phyloP scores from a whole-genome alignment of 176 grass and related monocot genomes.

The Aegilops tauschii region DNA sequence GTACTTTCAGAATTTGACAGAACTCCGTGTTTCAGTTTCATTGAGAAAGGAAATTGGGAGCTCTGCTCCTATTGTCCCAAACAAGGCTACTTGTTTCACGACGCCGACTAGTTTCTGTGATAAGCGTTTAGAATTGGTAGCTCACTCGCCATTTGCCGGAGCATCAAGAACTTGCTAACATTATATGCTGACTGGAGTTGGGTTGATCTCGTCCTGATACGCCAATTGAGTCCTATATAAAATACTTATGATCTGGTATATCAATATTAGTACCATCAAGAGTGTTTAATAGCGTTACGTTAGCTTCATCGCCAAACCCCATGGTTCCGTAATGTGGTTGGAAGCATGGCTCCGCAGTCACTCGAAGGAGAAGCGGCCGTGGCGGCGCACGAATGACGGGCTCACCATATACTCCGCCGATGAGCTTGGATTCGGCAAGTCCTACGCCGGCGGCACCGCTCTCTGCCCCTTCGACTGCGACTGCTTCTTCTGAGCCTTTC shows the following conservation, averaged over 20 bases:
- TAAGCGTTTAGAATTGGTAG: background rate
- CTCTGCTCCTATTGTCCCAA: too few relatives aligned
- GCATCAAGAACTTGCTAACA: background rate
- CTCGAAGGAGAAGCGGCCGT: slow-evolving; percentile 30
- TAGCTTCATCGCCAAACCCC: background rate
- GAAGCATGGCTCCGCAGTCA: too few relatives aligned
- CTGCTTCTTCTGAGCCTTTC: slow-evolving; percentile 63
- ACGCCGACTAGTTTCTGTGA: background rate
- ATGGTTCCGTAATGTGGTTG: background rate
- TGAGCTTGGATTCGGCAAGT: slow-evolving; percentile 69
- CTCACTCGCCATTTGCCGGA: too few relatives aligned
- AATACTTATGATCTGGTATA: background rate
- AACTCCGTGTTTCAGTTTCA: too few relatives aligned
- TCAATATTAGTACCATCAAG: background rate
- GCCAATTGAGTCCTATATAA: background rate
- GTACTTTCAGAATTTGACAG: too few relatives aligned
- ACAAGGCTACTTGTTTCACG: too few relatives aligned
- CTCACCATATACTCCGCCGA: slow-evolving; percentile 64
- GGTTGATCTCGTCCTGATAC: background rate
- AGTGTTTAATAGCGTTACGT: background rate
- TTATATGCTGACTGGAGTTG: background rate
- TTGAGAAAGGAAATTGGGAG: too few relatives aligned
- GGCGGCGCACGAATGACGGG: slow-evolving; percentile 54
- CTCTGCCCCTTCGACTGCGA: slow-evolving; percentile 70
- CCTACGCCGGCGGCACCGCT: slow-evolving; percentile 41